Evolutionary conservation across 139 green algal genomes (phyloP).

Genomic region (Chlorella vulgaris): DNA sequence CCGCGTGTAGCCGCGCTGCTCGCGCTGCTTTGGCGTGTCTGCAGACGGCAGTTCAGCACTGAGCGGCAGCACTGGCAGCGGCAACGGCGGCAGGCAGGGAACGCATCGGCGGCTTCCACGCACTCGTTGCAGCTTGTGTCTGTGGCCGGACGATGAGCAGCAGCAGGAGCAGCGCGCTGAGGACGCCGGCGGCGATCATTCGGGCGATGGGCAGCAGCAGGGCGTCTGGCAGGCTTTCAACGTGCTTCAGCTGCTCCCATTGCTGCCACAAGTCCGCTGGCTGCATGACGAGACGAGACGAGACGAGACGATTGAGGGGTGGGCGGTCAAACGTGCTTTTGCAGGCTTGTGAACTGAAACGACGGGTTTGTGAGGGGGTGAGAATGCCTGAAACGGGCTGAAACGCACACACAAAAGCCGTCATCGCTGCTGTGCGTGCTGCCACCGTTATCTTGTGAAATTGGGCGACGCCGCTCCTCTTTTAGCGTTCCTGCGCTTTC

Average conservation of each 20-base stretch:
- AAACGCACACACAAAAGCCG: too few species aligned
- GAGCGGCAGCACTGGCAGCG: neutral
- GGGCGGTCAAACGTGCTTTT: too few species aligned
- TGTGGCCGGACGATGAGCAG: neutral
- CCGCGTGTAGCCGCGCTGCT: constrained; percentile 52
- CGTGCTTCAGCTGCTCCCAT: neutral
- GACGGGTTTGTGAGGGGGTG: too few species aligned
- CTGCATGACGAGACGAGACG: too few species aligned
- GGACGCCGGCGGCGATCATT: neutral
- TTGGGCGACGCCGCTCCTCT: too few species aligned
- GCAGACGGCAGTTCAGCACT: neutral
- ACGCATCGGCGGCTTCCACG: neutral
- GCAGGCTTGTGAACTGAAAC: too few species aligned
- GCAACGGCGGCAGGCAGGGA: neutral
- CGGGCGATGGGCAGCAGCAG: neutral
- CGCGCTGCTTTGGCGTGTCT: constrained; percentile 7
- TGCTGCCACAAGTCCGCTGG: neutral
- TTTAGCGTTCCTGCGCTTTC: neutral
- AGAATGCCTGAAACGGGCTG: too few species aligned
- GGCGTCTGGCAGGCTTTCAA: neutral
- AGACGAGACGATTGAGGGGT: too few species aligned
- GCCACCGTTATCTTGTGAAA: too few species aligned
- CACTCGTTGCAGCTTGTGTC: neutral
- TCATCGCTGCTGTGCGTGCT: too few species aligned
- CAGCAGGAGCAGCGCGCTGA: neutral